A percentile compares a stretch with the other conserved stretches of the same genome.
Evolutionary conservation across 306 rosid species (phyloP).

Genomic region (Abrus precatorius): DNA sequence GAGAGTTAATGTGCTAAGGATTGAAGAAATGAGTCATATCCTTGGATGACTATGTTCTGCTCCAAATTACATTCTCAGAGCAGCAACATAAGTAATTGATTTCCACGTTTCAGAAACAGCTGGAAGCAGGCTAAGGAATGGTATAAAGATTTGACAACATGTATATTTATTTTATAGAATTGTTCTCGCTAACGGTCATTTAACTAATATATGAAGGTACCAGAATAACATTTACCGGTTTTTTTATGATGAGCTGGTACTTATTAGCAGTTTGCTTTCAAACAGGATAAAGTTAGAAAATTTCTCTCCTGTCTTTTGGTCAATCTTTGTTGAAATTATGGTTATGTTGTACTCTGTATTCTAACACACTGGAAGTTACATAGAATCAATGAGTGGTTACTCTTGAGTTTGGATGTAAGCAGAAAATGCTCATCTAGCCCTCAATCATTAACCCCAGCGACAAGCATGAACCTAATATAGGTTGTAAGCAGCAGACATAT

Average conservation of each 20-base stretch:
- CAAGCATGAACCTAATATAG: background rate
- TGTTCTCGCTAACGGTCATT: background rate
- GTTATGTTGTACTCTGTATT: background rate
- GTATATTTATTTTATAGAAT: conserved; percentile 22
- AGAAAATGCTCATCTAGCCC: background rate
- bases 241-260: background rate
- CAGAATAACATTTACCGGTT: background rate
- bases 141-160: background rate
- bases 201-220: background rate
- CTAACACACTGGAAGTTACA: background rate
- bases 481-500: conserved; percentile 21
- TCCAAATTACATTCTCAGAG: conserved; percentile 19
- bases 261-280: conserved; percentile 1
- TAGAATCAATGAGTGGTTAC: conserved; percentile 7
- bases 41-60: conserved; percentile 34
- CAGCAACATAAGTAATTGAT: background rate
- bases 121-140: background rate
- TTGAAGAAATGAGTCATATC: conserved; percentile 25
- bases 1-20: conserved; percentile 7
- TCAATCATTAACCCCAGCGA: conserved; percentile 3
- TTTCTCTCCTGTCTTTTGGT: background rate
- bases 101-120: conserved; percentile 12
- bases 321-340: conserved; percentile 9
- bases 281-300: background rate
- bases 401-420: background rate